These are phyloP conservation scores for Sporothrix variecibatus DNA, from an alignment of 2,329 filamentous ascomycete genomes.

Conservation along the genomic window DNA sequence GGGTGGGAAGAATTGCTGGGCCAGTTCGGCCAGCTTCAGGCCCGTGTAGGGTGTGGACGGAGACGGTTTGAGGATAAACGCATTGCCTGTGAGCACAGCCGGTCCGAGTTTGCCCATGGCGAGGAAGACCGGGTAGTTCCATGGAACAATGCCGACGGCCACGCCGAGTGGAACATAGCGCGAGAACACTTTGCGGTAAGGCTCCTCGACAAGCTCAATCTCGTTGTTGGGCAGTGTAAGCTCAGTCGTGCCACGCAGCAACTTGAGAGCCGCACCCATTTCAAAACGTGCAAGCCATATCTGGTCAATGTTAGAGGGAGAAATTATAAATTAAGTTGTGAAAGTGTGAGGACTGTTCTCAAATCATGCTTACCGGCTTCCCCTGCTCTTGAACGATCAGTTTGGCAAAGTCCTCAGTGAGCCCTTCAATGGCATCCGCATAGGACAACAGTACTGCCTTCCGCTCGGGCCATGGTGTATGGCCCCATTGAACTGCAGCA, in stretches of 20 bases:
- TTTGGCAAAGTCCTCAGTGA: not conserved
- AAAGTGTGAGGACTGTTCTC: not conserved
- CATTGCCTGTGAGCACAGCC: not conserved
- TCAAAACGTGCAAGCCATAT: not conserved
- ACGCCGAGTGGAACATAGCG: not conserved
- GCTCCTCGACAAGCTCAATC: not conserved
- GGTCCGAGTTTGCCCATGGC: not conserved
- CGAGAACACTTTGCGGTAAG: not conserved
- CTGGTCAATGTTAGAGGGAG: not conserved
- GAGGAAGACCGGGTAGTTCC: not conserved
- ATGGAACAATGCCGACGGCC: not conserved
- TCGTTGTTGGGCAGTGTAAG: not conserved
- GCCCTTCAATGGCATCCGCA: not conserved
- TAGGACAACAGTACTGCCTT: not conserved
- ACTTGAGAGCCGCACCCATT: not conserved
- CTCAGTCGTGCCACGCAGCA: not conserved
- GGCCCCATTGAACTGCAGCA: not conserved
- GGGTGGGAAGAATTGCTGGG: not conserved
- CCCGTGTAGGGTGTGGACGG: not conserved
- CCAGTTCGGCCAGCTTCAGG: conserved; percentile 1
- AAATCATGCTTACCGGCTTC: not conserved
- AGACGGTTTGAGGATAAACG: not conserved
- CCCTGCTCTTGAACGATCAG: not conserved
- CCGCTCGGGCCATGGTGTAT: not conserved
- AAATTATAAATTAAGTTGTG: not conserved